Percentiles rank a stretch among this genome's conserved stretches.
phyloP scores from a whole-genome alignment of 2,329 filamentous ascomycete genomes.

The Dryadomyces quercivorus region DNA sequence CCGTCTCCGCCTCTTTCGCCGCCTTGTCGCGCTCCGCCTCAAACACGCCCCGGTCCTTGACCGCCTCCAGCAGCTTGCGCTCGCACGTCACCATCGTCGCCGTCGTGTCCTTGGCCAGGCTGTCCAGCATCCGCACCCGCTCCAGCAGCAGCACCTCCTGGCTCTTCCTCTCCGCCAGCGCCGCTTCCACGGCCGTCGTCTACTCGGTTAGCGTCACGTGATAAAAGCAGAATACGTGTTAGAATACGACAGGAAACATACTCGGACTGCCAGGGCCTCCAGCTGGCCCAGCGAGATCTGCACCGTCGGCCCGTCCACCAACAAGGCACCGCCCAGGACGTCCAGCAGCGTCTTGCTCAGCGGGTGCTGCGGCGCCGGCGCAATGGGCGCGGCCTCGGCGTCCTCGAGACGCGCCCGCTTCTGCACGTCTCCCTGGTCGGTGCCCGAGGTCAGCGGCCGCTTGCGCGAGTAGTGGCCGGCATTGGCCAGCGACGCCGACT shows the following conservation, averaged over 20 bases:
- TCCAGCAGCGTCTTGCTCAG: slow-evolving; percentile 7
- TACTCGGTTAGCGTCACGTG: not conserved
- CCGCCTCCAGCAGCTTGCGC: slow-evolving; percentile 32
- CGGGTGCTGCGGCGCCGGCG: not conserved
- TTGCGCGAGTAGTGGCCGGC: slow-evolving; percentile 24
- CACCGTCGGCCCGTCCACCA: slow-evolving; percentile 9
- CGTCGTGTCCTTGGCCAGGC: slow-evolving; percentile 32
- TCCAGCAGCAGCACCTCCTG: slow-evolving; percentile 17
- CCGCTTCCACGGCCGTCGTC: slow-evolving; percentile 21
- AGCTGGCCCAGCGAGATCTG: slow-evolving; percentile 18
- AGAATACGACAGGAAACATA: not conserved
- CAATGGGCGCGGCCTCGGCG: slow-evolving; percentile 13
- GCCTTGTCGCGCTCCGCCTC: slow-evolving; percentile 31
- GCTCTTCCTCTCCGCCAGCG: slow-evolving; percentile 19
- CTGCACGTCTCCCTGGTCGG: slow-evolving; percentile 5
- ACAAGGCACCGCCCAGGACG: slow-evolving; percentile 7
- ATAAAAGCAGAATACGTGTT: not conserved
- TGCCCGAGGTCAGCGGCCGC: slow-evolving; percentile 12
- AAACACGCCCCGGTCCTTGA: slow-evolving; percentile 36
- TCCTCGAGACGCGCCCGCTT: slow-evolving; percentile 21
- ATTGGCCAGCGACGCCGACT: not conserved
- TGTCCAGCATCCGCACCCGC: slow-evolving; percentile 30
- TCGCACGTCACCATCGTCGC: slow-evolving; percentile 32
- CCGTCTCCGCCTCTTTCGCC: slow-evolving; percentile 22
- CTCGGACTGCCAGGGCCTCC: slow-evolving; percentile 18